Evolutionary conservation across 306 rosid species (phyloP), one percentile per base, ranked within the genome.

Genomic region (Prunus campanulata): DNA sequence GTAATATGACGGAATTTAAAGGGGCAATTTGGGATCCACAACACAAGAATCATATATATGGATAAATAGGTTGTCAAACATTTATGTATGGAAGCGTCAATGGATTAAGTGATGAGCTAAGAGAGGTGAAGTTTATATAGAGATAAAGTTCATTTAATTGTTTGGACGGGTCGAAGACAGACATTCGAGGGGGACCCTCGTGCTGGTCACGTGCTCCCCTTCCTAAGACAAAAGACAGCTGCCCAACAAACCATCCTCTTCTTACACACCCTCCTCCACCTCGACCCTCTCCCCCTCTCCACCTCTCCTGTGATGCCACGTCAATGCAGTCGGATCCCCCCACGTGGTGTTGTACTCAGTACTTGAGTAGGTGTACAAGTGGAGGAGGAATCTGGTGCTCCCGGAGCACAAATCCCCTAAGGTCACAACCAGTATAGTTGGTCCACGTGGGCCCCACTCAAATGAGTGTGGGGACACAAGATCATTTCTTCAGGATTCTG

Each of bases 101-200:
- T 59, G 65, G n/a, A 11, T 56, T 24, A 59, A 24, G 3, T 24
- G 32, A 24, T 24, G 64, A 59, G 22, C 10, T n/a, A 8, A 19
- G 27, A 25, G 27, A 25, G 27, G 27, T 25, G 27, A 59, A 9
- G 8, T 4, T 57, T 27, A 60, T 25, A 11, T 11, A 11, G 39
- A 61, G 22, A 62, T 54, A 27, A 15, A 44, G 52, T 6, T 72
- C 25, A 30, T 47, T 84, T 66, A 68, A 77, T 70, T 13, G 75
- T 79, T 56, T 82, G 85, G 86, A 86, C 71, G 79, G 65, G 83
- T 78, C 64, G 60, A 81, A 81, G 82, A 81, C 80, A 90, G 79
- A 87, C 85, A 87, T 83, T 88, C 77, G 71, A 75, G 80, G 70
- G 79, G 90, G 85, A 65, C 83, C 91, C 79, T 49, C 82, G 81